phyloP scores from a whole-genome alignment of 2,329 filamentous ascomycete species.

The Fusarium austroafricanum region DNA sequence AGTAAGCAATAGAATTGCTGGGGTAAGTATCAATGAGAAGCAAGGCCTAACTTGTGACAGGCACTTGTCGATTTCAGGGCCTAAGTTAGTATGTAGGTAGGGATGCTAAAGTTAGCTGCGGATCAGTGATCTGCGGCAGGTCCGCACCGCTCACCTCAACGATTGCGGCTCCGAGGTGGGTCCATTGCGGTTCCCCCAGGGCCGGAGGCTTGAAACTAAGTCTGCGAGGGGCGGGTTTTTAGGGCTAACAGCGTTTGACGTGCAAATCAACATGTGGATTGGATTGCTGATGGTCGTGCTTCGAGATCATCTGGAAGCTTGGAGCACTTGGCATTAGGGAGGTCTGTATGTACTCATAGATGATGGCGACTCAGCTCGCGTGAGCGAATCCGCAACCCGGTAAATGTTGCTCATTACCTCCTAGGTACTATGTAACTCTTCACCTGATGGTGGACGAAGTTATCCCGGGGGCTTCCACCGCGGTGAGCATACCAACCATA shows the following conservation, averaged over 20 bases:
- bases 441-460: constrained; percentile 5
- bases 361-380: constrained; percentile 20
- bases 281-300: neutral
- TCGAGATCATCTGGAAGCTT: constrained; percentile 14
- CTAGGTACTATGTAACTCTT: neutral
- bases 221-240: constrained; percentile 6
- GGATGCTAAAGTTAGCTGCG: constrained; percentile 33
- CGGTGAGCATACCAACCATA: constrained; percentile 22
- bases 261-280: constrained; percentile 11
- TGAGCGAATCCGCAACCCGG: constrained; percentile 28
- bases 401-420: constrained; percentile 12
- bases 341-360: neutral
- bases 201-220: constrained; percentile 29
- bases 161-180: constrained; percentile 48
- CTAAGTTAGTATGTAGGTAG: neutral
- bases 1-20: neutral
- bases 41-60: neutral
- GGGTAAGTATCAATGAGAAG: too few relatives aligned
- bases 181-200: constrained; percentile 45
- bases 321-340: constrained; percentile 24
- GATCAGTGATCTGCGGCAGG: constrained; percentile 46
- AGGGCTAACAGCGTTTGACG: constrained; percentile 30
- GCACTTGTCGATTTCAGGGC: constrained; percentile 30
- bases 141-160: neutral
- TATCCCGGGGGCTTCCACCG: constrained; percentile 16